A percentile compares a stretch with the other conserved stretches of the same genome.
Conservation (phyloP, 768 basidiomycete species). For the Termitomyces sp. region DNA sequence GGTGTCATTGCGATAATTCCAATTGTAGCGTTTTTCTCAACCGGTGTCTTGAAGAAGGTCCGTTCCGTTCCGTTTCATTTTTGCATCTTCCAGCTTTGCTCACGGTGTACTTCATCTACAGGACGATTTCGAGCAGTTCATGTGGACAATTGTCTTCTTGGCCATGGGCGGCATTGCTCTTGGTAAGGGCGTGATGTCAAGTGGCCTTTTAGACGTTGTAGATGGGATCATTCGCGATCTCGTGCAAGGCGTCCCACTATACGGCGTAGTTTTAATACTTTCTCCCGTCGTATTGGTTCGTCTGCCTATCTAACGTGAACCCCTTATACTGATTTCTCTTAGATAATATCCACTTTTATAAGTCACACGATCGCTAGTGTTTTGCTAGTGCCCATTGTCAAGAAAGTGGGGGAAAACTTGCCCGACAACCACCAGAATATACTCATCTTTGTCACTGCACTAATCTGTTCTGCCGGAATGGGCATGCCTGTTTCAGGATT, state of each 20-base stretch:
- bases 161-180: conserved; percentile 98
- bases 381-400: conserved; percentile 94
- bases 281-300: conserved; percentile 69
- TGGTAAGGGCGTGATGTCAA: conserved; percentile 88
- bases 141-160: conserved; percentile 93
- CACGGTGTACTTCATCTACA: conserved; percentile 26
- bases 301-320: conserved; percentile 18
- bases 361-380: conserved; percentile 97
- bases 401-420: conserved; percentile 81
- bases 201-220: conserved; percentile 82
- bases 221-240: conserved; percentile 58
- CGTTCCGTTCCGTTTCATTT: conserved; percentile 5
- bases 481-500: conserved; percentile 99
- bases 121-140: conserved; percentile 95
- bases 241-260: conserved; percentile 62
- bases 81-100: conserved; percentile 1
- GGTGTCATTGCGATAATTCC: conserved; percentile 95
- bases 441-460: conserved; percentile 88
- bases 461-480: conserved; percentile 96
- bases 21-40: conserved; percentile 90
- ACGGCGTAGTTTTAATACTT: conserved; percentile 69
- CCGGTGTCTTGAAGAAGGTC: conserved; percentile 92
- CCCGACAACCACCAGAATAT: conserved; percentile 70
- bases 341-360: conserved; percentile 93
- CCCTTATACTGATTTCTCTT: neutral